Percentiles rank a stretch among this genome's conserved stretches.
Conservation (phyloP, 2,329 filamentous ascomycete genomes). For the Myriosclerotinia curreyana region DNA sequence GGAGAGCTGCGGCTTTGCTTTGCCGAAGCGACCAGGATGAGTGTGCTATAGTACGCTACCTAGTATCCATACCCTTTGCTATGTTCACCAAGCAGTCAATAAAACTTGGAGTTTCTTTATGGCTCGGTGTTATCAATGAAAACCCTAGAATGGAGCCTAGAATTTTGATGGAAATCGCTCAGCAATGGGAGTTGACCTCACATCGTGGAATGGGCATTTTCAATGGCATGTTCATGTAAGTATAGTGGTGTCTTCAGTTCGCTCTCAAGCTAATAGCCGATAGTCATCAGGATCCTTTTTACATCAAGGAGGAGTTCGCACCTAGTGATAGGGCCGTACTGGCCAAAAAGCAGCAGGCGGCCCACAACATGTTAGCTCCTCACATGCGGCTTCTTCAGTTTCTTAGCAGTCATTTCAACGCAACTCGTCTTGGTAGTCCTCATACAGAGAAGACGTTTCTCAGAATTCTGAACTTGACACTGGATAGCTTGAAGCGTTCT, state of each 20-base stretch:
- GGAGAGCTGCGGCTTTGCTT: slow-evolving; percentile 80
- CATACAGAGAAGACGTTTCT: slow-evolving; percentile 80
- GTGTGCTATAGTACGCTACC: slow-evolving; percentile 75
- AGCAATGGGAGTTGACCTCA: slow-evolving; percentile 87
- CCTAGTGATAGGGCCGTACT: slow-evolving; percentile 79
- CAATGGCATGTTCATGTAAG: slow-evolving; percentile 63
- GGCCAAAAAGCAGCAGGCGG: slow-evolving; percentile 70
- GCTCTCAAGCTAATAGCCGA: slow-evolving; percentile 37
- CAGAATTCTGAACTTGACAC: slow-evolving; percentile 74
- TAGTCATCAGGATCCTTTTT: slow-evolving; percentile 81
- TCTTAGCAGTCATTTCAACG: slow-evolving; percentile 90
- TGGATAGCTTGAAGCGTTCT: slow-evolving; percentile 69
- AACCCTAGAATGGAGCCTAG: slow-evolving; percentile 85
- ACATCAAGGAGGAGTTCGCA: slow-evolving; percentile 85
- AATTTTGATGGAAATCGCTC: slow-evolving; percentile 79
- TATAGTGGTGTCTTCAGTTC: slow-evolving; percentile 24
- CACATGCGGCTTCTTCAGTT: slow-evolving; percentile 86
- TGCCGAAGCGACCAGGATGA: slow-evolving; percentile 75
- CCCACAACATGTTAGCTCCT: slow-evolving; percentile 80
- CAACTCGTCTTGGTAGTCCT: slow-evolving; percentile 77
- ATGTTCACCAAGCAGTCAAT: slow-evolving; percentile 95
- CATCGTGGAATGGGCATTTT: slow-evolving; percentile 78
- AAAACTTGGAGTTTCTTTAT: slow-evolving; percentile 90
- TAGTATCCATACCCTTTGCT: slow-evolving; percentile 89
- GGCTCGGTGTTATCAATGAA: slow-evolving; percentile 96